A percentile compares a stretch with the other conserved stretches of the same genome.
phyloP scores from a whole-genome alignment of 1,284 basidiomycete species.

The Caloboletus inedulis region DNA sequence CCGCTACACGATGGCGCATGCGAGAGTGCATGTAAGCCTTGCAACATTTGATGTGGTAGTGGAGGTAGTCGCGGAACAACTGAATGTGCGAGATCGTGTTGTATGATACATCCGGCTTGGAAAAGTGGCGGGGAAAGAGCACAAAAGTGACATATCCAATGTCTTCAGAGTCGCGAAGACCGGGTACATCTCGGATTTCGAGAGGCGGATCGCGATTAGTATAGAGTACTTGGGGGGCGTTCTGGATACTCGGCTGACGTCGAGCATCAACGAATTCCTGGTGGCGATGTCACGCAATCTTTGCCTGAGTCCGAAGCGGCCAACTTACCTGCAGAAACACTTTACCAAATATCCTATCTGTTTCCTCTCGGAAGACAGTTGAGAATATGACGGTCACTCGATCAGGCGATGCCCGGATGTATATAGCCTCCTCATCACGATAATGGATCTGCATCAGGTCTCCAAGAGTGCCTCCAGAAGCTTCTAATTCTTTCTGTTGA shows the following conservation, averaged over 20 bases:
- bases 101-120: slow-evolving; percentile 69
- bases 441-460: slow-evolving; percentile 94
- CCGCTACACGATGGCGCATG: slow-evolving; percentile 92
- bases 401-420: slow-evolving; percentile 89
- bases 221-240: slow-evolving; percentile 98
- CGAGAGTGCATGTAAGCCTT: slow-evolving; percentile 99
- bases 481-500: slow-evolving; percentile 84
- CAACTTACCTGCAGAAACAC: slow-evolving; percentile 88
- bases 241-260: slow-evolving; percentile 89
- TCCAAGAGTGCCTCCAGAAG: slow-evolving; percentile 61
- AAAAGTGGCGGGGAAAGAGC: slow-evolving; percentile 94
- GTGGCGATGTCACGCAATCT: not conserved
- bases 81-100: slow-evolving; percentile 94
- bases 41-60: slow-evolving; percentile 99
- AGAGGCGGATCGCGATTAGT: slow-evolving; percentile 93
- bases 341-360: slow-evolving; percentile 94
- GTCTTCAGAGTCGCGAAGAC: slow-evolving; percentile 83
- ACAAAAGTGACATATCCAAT: slow-evolving; percentile 99
- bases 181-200: slow-evolving; percentile 86
- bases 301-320: not conserved
- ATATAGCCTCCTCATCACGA: slow-evolving; percentile 96
- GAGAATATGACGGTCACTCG: slow-evolving; percentile 98
- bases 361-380: slow-evolving; percentile 96
- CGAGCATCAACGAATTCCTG: slow-evolving; percentile 99
- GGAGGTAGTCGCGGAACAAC: slow-evolving; percentile 96